phyloP scores from a whole-genome alignment of 768 basidiomycete species.

The Thelephora ganbajun region DNA sequence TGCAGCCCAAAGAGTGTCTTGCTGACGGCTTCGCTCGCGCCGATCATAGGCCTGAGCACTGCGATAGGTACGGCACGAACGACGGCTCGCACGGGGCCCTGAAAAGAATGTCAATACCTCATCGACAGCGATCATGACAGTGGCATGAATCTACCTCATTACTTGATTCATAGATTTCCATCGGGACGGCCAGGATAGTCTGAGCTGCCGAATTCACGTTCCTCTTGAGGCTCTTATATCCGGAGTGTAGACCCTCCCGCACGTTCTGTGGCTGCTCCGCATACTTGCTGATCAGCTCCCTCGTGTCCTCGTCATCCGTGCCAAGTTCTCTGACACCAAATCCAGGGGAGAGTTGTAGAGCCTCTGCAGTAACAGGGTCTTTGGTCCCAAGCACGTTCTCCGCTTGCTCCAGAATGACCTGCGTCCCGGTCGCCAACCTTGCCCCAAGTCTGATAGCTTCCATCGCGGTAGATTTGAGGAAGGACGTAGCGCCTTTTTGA shows the following conservation, averaged over 20 bases:
- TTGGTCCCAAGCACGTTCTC: slow-evolving; percentile 79
- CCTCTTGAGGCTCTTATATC: slow-evolving; percentile 76
- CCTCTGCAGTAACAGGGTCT: slow-evolving; percentile 50
- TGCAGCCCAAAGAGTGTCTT: slow-evolving; percentile 90
- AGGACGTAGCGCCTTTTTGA: slow-evolving; percentile 87
- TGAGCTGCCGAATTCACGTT: slow-evolving; percentile 93
- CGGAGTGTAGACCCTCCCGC: slow-evolving; percentile 77
- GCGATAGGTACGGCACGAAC: slow-evolving; percentile 96
- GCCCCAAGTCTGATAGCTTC: slow-evolving; percentile 95
- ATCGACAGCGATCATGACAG: slow-evolving; percentile 1
- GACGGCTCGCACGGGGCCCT: slow-evolving; percentile 91
- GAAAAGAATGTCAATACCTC: slow-evolving; percentile 2
- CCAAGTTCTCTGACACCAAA: slow-evolving; percentile 13
- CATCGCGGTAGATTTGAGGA: slow-evolving; percentile 87
- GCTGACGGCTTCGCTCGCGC: slow-evolving; percentile 90
- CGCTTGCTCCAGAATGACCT: slow-evolving; percentile 92
- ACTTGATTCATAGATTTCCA: slow-evolving; percentile 97
- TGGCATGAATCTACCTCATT: slow-evolving; percentile 49
- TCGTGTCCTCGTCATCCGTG: slow-evolving; percentile 29
- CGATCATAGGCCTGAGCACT: slow-evolving; percentile 95
- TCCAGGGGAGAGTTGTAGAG: slow-evolving; percentile 28
- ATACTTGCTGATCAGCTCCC: slow-evolving; percentile 70
- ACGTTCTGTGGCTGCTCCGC: slow-evolving; percentile 82
- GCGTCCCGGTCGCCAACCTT: slow-evolving; percentile 88
- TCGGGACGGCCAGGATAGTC: slow-evolving; percentile 95